A percentile compares a stretch with the other conserved stretches of the same genome.
Conservation (phyloP, 1,284 basidiomycete species). For the Cystobasidium slooffiae region DNA sequence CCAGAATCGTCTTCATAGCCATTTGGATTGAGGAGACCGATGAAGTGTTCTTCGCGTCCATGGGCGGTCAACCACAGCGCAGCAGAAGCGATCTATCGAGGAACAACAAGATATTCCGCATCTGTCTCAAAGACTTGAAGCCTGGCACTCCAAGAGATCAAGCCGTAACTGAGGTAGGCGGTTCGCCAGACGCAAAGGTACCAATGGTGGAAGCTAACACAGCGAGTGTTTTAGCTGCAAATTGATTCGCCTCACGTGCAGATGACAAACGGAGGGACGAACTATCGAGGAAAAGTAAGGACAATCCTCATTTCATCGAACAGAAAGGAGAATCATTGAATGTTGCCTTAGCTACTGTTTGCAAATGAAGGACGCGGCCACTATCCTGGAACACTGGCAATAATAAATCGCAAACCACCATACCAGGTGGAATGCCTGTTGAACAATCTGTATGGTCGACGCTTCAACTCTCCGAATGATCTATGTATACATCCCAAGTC, state of each 20-base stretch:
- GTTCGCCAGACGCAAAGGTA: background rate
- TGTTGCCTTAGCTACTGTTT: conserved; percentile 5
- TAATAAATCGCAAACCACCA: conserved; percentile 18
- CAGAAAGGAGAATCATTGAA: background rate
- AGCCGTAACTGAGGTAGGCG: conserved; percentile 9
- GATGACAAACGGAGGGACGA: conserved; percentile 31
- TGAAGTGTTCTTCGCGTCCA: conserved; percentile 27
- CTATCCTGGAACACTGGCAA: conserved; percentile 2
- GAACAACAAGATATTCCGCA: conserved; percentile 24
- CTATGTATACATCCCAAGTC: conserved; percentile 63
- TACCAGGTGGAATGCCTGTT: conserved; percentile 18
- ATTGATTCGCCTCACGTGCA: conserved; percentile 26
- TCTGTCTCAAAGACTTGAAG: conserved; percentile 19
- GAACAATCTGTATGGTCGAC: conserved; percentile 57
- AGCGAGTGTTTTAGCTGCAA: background rate
- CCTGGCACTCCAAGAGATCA: conserved; percentile 12
- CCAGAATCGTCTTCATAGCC: background rate
- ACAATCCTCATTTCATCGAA: background rate
- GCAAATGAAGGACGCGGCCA: conserved; percentile 19
- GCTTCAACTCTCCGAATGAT: conserved; percentile 52
- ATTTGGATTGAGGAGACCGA: conserved; percentile 28
- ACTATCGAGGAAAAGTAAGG: conserved; percentile 15
- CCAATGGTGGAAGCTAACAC: background rate
- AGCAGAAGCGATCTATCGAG: conserved; percentile 16
- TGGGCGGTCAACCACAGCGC: conserved; percentile 28